Conservation (phyloP, 2,329 filamentous ascomycete genomes). For the Aureobasidium lini region DNA sequence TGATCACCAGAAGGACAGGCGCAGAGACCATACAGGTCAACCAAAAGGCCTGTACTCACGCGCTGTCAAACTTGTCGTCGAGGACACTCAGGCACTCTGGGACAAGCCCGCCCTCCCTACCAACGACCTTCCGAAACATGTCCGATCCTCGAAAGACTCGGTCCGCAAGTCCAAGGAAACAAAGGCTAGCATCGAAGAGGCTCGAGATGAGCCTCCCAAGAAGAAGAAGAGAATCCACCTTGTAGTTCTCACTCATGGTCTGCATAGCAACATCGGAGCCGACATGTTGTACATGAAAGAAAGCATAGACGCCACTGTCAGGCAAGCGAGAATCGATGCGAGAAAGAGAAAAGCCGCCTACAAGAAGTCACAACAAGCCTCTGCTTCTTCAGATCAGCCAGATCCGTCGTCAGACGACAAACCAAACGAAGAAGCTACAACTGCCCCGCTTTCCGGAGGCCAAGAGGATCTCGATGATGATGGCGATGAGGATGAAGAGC, state of each 20-base stretch:
- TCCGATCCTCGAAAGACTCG: constrained; percentile 20
- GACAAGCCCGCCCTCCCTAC: constrained; percentile 74
- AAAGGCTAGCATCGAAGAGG: constrained; percentile 15
- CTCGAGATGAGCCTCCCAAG: constrained; percentile 25
- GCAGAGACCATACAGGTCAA: constrained; percentile 58
- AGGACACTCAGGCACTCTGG: constrained; percentile 87
- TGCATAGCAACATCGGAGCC: constrained; percentile 91
- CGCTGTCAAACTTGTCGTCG: constrained; percentile 68
- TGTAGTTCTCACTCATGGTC: constrained; percentile 84
- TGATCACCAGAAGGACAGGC: constrained; percentile 64
- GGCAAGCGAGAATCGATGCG: constrained; percentile 63
- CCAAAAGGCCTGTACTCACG: constrained; percentile 75
- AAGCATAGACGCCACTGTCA: constrained; percentile 80
- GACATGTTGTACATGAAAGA: constrained; percentile 98
- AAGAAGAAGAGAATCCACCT: constrained; percentile 78
- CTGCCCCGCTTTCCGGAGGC: constrained; percentile 42
- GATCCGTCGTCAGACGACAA: constrained; percentile 24
- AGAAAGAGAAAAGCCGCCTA: constrained; percentile 47
- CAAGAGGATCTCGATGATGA: constrained; percentile 43
- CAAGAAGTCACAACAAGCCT: constrained; percentile 17
- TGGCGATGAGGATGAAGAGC: constrained; percentile 64
- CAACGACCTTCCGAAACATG: constrained; percentile 16
- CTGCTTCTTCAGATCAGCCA: constrained; percentile 16
- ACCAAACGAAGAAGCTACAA: constrained; percentile 26
- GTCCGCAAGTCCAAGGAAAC: constrained; percentile 6